Evolutionary conservation across 2,329 filamentous ascomycete genomes (phyloP).

Genomic region (Colletotrichum scovillei): DNA sequence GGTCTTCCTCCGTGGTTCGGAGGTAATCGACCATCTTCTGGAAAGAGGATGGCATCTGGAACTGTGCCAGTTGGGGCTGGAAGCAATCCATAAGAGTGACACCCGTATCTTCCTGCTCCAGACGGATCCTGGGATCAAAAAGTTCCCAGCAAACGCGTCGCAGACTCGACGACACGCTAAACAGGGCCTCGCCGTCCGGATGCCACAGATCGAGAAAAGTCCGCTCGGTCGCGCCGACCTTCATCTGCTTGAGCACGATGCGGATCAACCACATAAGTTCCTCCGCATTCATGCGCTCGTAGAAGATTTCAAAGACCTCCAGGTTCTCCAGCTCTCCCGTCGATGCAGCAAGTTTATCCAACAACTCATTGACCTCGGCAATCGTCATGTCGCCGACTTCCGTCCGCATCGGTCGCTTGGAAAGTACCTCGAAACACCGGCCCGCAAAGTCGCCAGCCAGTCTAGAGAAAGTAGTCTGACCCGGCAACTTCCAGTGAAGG

Average conservation of each 20-base stretch:
- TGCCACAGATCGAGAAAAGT: constrained; percentile 89
- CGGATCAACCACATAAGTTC: constrained; percentile 95
- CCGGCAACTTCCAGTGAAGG: constrained; percentile 92
- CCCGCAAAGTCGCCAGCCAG: constrained; percentile 93
- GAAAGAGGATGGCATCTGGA: constrained; percentile 83
- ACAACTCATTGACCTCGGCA: constrained; percentile 86
- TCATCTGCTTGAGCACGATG: constrained; percentile 86
- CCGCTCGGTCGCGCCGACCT: constrained; percentile 83
- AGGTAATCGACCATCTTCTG: constrained; percentile 80
- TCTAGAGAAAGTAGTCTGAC: constrained; percentile 69
- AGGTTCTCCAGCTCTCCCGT: constrained; percentile 86
- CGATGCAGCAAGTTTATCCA: constrained; percentile 82
- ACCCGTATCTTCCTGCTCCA: constrained; percentile 80
- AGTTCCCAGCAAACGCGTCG: constrained; percentile 96
- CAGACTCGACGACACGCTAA: constrained; percentile 91
- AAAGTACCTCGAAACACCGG: constrained; percentile 86
- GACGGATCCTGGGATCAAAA: constrained; percentile 75
- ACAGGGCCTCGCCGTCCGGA: constrained; percentile 79
- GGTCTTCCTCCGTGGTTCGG: constrained; percentile 74
- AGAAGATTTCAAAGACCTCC: constrained; percentile 85
- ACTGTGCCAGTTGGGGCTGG: constrained; percentile 93
- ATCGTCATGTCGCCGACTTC: constrained; percentile 84
- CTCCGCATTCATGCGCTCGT: constrained; percentile 90
- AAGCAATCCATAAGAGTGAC: constrained; percentile 94
- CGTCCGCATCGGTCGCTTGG: constrained; percentile 82